A percentile compares a stretch with the other conserved stretches of the same genome.
Evolutionary conservation across 225 moss, liverwort and hornwort genomes (phyloP).

Genomic region (Lunularia cruciata): DNA sequence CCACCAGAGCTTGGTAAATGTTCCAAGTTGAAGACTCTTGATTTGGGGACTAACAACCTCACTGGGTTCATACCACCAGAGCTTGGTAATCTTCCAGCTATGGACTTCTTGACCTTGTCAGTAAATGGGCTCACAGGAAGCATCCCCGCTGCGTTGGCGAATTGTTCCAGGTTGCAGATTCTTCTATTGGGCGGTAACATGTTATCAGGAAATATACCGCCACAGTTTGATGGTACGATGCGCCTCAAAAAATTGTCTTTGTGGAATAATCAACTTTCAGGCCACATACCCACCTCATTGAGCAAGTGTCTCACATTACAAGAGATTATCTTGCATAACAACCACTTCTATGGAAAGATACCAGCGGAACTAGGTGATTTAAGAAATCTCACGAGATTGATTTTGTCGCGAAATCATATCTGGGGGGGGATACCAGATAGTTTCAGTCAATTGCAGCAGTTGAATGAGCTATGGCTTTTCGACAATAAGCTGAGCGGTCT

Average conservation of each 20-base stretch:
- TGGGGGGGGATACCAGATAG: too few species aligned
- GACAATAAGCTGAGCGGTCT: too few species aligned
- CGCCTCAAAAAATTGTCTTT: slow-evolving; percentile 15
- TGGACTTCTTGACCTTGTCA: slow-evolving; percentile 10
- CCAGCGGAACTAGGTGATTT: slow-evolving; percentile 17
- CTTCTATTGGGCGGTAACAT: slow-evolving; percentile 29
- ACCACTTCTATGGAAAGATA: slow-evolving; percentile 20
- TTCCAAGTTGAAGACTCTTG: neutral
- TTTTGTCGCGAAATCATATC: too few species aligned
- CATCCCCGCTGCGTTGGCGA: slow-evolving; percentile 23
- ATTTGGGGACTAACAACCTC: slow-evolving; percentile 32
- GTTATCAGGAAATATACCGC: slow-evolving; percentile 28
- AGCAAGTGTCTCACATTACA: slow-evolving; percentile 16
- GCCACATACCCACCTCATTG: slow-evolving; percentile 22
- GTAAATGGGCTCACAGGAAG: slow-evolving; percentile 24
- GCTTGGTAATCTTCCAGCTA: neutral
- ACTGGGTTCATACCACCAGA: slow-evolving; percentile 18
- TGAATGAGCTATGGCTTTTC: too few species aligned
- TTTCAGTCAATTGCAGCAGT: too few species aligned
- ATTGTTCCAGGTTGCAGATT: neutral
- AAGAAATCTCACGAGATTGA: slow-evolving; percentile 4
- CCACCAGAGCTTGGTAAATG: slow-evolving; percentile 11
- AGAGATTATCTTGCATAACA: slow-evolving; percentile 21
- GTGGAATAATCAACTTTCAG: slow-evolving; percentile 23
- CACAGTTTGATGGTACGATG: neutral